Evolutionary conservation across 2,329 filamentous ascomycete genomes (phyloP).

Genomic region (Fusarium sp.): DNA sequence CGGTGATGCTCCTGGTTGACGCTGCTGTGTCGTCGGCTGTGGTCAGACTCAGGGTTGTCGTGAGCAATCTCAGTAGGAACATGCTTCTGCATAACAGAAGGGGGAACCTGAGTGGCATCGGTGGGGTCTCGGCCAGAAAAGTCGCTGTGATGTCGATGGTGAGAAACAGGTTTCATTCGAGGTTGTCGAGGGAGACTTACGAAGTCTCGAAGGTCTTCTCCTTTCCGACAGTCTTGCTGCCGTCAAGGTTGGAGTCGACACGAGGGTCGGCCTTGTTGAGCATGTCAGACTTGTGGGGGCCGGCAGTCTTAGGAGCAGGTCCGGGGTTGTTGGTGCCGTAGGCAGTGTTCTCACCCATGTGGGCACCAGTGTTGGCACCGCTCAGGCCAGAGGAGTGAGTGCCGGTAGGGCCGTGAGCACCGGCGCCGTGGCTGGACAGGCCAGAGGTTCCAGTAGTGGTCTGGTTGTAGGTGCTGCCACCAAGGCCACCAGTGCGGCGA

Average conservation of each 20-base stretch:
- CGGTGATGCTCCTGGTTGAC: constrained; percentile 61
- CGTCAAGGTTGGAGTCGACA: constrained; percentile 64
- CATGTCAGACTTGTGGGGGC: constrained; percentile 60
- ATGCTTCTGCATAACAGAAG: constrained; percentile 62
- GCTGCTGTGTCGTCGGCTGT: constrained; percentile 58
- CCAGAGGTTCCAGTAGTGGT: constrained; percentile 29
- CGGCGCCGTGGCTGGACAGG: constrained; percentile 21
- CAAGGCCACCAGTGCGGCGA: constrained; percentile 20
- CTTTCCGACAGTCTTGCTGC: constrained; percentile 59
- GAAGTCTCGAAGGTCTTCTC: constrained; percentile 59
- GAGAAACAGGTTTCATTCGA: constrained; percentile 21
- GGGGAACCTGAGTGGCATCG: constrained; percentile 68
- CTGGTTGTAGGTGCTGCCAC: constrained; percentile 25
- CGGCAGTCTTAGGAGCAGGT: constrained; percentile 49
- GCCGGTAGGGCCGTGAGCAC: constrained; percentile 26
- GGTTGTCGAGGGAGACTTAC: constrained; percentile 47
- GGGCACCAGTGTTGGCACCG: constrained; percentile 15
- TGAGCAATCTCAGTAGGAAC: constrained; percentile 60
- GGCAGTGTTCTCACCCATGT: constrained; percentile 19
- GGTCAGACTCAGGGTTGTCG: constrained; percentile 56
- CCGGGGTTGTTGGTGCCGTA: constrained; percentile 51
- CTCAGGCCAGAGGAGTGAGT: constrained; percentile 19
- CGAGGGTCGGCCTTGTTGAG: constrained; percentile 65
- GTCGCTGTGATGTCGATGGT: constrained; percentile 24
- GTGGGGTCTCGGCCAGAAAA: constrained; percentile 57